phyloP scores from a whole-genome alignment of 2,329 filamentous ascomycete species.

The Colletotrichum eremochloae region DNA sequence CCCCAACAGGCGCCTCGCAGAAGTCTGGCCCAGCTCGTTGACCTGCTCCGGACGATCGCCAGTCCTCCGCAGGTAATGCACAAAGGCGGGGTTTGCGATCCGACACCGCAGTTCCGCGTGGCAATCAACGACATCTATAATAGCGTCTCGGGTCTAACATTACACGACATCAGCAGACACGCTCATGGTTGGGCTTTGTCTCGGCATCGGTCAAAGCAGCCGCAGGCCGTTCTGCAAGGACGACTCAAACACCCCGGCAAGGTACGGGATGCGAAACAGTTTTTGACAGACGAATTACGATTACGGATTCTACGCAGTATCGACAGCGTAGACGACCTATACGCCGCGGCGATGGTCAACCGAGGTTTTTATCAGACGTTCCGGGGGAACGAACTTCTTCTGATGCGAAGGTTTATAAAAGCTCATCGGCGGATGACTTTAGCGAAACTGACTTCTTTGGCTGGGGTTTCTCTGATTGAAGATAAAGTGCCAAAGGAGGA shows the following conservation, averaged over 20 bases:
- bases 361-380: slow-evolving; percentile 60
- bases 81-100: slow-evolving; percentile 63
- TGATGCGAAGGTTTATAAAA: slow-evolving; percentile 50
- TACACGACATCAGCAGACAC: slow-evolving; percentile 62
- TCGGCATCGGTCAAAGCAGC: slow-evolving; percentile 53
- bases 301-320: slow-evolving; percentile 57
- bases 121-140: slow-evolving; percentile 65
- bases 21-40: slow-evolving; percentile 61
- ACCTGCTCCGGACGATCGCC: slow-evolving; percentile 58
- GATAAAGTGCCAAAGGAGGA: slow-evolving; percentile 51
- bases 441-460: slow-evolving; percentile 26
- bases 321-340: slow-evolving; percentile 57
- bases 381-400: slow-evolving; percentile 57
- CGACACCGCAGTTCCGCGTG: slow-evolving; percentile 60
- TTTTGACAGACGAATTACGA: slow-evolving; percentile 54
- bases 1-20: slow-evolving; percentile 48
- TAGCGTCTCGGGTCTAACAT: slow-evolving; percentile 62
- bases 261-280: slow-evolving; percentile 21
- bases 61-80: slow-evolving; percentile 58
- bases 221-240: slow-evolving; percentile 49
- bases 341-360: slow-evolving; percentile 57
- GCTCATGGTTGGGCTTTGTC: slow-evolving; percentile 65
- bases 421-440: slow-evolving; percentile 37
- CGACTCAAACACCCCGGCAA: slow-evolving; percentile 6
- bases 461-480: not conserved